Conservation (phyloP, 345 rosid genomes). For the Acer negundo region DNA sequence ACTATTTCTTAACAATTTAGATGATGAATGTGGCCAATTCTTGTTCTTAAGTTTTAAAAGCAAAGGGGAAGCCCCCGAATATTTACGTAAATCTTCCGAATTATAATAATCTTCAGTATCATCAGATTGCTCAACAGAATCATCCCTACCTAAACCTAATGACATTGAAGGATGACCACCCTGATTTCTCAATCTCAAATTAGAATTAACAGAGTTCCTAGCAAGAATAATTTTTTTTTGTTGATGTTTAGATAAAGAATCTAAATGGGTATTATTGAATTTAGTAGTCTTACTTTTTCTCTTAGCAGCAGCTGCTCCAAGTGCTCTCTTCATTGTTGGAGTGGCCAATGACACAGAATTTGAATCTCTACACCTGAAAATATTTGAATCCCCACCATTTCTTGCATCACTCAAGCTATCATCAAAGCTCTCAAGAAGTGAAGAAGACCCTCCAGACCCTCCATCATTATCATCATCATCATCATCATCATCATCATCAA, state of each 20-base stretch:
- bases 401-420: slow-evolving; percentile 80
- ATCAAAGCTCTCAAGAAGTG: slow-evolving; percentile 56
- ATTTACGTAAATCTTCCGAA: slow-evolving; percentile 60
- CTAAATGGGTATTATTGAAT: slow-evolving; percentile 32
- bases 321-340: slow-evolving; percentile 43
- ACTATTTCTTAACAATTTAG: slow-evolving; percentile 51
- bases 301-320: slow-evolving; percentile 37
- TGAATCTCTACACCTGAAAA: slow-evolving; percentile 63
- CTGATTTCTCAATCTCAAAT: slow-evolving; percentile 32
- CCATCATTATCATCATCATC: slow-evolving; percentile 33
- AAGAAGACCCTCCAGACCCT: slow-evolving; percentile 41
- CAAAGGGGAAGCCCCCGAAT: slow-evolving; percentile 66
- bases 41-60: slow-evolving; percentile 59
- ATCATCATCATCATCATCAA: slow-evolving; percentile 31
- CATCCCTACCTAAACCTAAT: slow-evolving; percentile 48
- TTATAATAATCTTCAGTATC: slow-evolving; percentile 63
- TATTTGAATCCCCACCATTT: slow-evolving; percentile 53
- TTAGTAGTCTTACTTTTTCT: slow-evolving; percentile 54
- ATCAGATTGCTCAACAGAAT: slow-evolving; percentile 60
- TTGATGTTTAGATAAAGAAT: slow-evolving; percentile 52
- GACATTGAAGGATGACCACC: slow-evolving; percentile 40
- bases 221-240: slow-evolving; percentile 38
- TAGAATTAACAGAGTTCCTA: slow-evolving; percentile 34
- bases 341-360: slow-evolving; percentile 42
- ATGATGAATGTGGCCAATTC: slow-evolving; percentile 62